Base-by-base conservation (phyloP, 257 asterid species). In the Nicotiana attenuata region DNA sequence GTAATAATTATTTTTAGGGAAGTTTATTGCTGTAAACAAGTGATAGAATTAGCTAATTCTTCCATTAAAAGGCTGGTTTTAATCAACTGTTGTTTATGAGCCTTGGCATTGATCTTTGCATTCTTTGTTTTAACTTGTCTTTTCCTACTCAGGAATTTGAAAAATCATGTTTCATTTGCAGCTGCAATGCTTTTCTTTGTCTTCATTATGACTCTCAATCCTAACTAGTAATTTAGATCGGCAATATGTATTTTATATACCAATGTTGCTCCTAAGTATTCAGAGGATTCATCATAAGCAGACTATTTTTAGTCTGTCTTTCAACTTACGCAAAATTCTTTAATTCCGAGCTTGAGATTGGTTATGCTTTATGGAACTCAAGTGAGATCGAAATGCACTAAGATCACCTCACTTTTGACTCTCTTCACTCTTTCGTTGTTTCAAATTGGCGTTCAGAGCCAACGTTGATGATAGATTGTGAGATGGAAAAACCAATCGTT, bases 101-200 rank as follows among this genome's bases (percentile, higher is more conserved):
- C 57, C 78, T 45, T 71, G 78, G 78, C 57, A 41, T 71, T 71
- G 38, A 71, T 71, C 57, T 71, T 45, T 73, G 79, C 61, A 15
- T 22, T 47, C 79, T 15, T n/a, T 73, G 79, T 73, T 47, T 47
- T 20, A 71, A 41, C 38, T 71, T 68, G 9, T 19, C 28, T 19
- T 33, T 67, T 17, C 76, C 11, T 19, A 5, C 28, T 33, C 14
- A 1, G 17, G 53, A 19, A 67, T 67, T 33, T 67, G 52, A 66
- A 66, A 66, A 16, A 15, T 66, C 28, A 15, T 35, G 31, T 38
- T 19, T 10, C 10, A 38, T 38, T 38, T 68, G 56, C 50, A 38
- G 55, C 31, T 38, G 20, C 45, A 55, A 55, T 55, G 20, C 22
- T 15, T 26, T 10, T 64, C 33, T 15, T 64, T 64, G 69, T 26